Conservation (phyloP, 1,139 yeast genomes). For the Blastobotrys illinoisensis region DNA sequence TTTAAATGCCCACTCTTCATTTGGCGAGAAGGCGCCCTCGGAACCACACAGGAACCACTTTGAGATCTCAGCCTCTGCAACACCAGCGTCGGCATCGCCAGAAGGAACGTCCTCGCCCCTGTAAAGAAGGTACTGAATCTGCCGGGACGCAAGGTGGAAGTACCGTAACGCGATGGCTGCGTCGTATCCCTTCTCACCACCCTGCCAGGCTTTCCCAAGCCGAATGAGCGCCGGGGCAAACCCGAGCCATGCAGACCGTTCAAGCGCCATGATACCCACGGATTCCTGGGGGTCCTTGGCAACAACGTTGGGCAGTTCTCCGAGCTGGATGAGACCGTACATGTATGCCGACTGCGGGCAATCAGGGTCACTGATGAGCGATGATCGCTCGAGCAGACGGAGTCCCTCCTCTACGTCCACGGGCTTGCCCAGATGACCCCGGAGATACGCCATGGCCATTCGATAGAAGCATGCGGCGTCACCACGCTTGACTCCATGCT, state of each 20-base stretch:
- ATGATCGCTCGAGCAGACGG: constrained; percentile 27
- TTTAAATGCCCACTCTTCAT: constrained; percentile 36
- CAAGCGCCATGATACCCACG: constrained; percentile 31
- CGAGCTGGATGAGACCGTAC: constrained; percentile 33
- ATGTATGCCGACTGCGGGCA: constrained; percentile 37
- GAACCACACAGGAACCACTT: constrained; percentile 40
- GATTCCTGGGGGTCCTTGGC: constrained; percentile 10
- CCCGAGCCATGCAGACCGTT: constrained; percentile 35
- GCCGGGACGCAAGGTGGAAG: constrained; percentile 36
- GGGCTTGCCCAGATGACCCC: constrained; percentile 32
- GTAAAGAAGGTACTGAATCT: constrained; percentile 28
- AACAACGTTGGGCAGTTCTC: constrained; percentile 29
- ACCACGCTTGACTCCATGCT: constrained; percentile 30
- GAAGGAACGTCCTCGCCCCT: constrained; percentile 15
- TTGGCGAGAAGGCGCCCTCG: constrained; percentile 27
- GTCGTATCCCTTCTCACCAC: constrained; percentile 34
- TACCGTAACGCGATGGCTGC: constrained; percentile 36
- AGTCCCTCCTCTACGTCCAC: constrained; percentile 27
- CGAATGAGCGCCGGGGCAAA: constrained; percentile 37
- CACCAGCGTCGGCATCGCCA: constrained; percentile 24
- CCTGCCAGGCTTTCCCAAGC: constrained; percentile 39
- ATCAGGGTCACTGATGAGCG: constrained; percentile 33
- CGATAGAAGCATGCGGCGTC: constrained; percentile 36
- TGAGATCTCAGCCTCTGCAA: constrained; percentile 36
- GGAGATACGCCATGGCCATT: constrained; percentile 33